Evolutionary conservation across 2,329 filamentous ascomycete genomes (phyloP).

Genomic region (Neofusicoccum cordaticola): DNA sequence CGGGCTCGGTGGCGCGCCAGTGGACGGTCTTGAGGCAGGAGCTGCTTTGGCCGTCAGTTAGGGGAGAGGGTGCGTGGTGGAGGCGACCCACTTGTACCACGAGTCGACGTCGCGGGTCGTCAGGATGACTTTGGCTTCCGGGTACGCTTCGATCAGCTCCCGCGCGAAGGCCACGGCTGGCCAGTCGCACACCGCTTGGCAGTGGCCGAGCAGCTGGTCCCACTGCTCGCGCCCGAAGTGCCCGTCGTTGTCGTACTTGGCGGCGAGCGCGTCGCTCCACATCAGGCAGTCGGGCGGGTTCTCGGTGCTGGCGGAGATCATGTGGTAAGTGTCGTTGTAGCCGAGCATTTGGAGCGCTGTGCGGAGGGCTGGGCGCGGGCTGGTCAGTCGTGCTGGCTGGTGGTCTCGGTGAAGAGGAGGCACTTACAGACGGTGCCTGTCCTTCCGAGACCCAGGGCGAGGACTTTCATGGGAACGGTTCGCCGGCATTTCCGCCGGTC

Average conservation of each 20-base stretch:
- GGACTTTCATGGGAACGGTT: slow-evolving; percentile 27
- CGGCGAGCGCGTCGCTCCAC: slow-evolving; percentile 36
- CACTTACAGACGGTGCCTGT: slow-evolving; percentile 29
- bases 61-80: too few species aligned
- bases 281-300: neutral
- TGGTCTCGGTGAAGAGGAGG: neutral
- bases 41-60: neutral
- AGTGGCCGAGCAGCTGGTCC: slow-evolving; percentile 34
- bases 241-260: slow-evolving; percentile 30
- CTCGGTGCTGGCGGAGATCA: neutral
- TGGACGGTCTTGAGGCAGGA: neutral
- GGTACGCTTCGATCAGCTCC: slow-evolving; percentile 23
- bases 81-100: slow-evolving; percentile 2
- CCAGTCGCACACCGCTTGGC: slow-evolving; percentile 19
- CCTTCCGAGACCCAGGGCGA: slow-evolving; percentile 34
- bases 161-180: slow-evolving; percentile 20
- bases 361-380: neutral
- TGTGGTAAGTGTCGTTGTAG: slow-evolving; percentile 19
- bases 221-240: slow-evolving; percentile 31
- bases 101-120: slow-evolving; percentile 14
- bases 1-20: neutral
- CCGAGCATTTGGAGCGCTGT: slow-evolving; percentile 29
- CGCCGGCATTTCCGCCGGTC: slow-evolving; percentile 60
- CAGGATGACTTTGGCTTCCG: slow-evolving; percentile 23
- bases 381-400: slow-evolving; percentile 27